These are phyloP conservation scores for Eragrostis nindensis DNA, from an alignment of 176 grass and related monocot genomes.

Conservation along the genomic window DNA sequence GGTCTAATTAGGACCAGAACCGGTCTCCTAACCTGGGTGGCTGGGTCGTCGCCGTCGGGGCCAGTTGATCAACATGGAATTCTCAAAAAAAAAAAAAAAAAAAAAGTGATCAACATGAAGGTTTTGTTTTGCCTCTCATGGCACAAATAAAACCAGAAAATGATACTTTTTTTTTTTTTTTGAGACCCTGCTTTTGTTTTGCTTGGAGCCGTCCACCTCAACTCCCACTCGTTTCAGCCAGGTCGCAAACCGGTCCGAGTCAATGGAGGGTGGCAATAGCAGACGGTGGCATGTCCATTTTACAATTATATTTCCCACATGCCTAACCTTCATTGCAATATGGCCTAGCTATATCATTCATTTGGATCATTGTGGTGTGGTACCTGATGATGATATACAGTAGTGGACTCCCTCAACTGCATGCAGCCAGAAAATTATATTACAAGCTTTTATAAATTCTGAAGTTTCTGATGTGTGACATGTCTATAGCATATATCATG, in stretches of 20 bases:
- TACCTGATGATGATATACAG: slow-evolving; percentile 18
- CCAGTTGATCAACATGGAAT: background rate
- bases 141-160: background rate
- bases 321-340: slow-evolving; percentile 33
- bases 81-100: too few species aligned
- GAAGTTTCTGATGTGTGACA: too few species aligned
- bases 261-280: slow-evolving; percentile 25
- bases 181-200: background rate
- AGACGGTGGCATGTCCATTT: slow-evolving; percentile 35
- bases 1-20: background rate
- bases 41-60: too few species aligned
- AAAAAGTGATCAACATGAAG: too few species aligned
- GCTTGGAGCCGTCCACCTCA: background rate
- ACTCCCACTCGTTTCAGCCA: slow-evolving; percentile 16
- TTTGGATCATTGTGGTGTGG: slow-evolving; percentile 11
- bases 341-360: background rate
- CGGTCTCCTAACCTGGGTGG: background rate
- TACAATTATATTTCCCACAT: slow-evolving; percentile 40
- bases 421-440: background rate
- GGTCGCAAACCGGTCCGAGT: slow-evolving; percentile 33
- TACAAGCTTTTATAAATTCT: too few species aligned
- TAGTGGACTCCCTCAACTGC: background rate
- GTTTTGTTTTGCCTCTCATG: too few species aligned
- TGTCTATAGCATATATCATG: too few species aligned
- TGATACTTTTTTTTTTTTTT: too few species aligned